Evolutionary conservation across 2,329 filamentous ascomycete genomes (phyloP).

Genomic region (Pyricularia pennisetigena): DNA sequence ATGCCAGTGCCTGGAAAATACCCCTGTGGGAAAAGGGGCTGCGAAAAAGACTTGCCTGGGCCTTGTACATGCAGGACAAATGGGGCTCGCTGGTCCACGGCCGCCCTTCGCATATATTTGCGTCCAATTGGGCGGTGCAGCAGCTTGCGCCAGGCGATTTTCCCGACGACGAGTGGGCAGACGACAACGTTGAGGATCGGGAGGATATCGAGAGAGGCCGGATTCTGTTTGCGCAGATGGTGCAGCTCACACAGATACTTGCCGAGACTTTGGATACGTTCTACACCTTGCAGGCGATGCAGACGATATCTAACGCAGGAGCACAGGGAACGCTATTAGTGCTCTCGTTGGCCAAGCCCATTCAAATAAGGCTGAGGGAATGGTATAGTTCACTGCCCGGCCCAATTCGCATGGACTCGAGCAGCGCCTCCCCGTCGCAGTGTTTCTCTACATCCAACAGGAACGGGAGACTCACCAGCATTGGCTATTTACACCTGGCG

Average conservation of each 20-base stretch:
- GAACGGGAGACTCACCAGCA: slow-evolving; percentile 43
- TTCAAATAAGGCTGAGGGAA: slow-evolving; percentile 73
- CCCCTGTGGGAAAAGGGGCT: slow-evolving; percentile 54
- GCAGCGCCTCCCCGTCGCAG: neutral
- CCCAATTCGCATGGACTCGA: slow-evolving; percentile 53
- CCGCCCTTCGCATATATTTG: slow-evolving; percentile 66
- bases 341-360: slow-evolving; percentile 66
- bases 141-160: slow-evolving; percentile 59
- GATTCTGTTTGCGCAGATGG: slow-evolving; percentile 65
- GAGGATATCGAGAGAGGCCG: slow-evolving; percentile 58
- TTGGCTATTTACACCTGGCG: slow-evolving; percentile 75
- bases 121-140: slow-evolving; percentile 67
- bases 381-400: slow-evolving; percentile 67
- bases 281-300: slow-evolving; percentile 69
- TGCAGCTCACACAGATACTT: slow-evolving; percentile 64
- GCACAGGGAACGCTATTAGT: slow-evolving; percentile 63
- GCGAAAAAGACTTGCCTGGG: slow-evolving; percentile 53
- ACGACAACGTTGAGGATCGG: slow-evolving; percentile 47
- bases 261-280: slow-evolving; percentile 76
- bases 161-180: slow-evolving; percentile 53
- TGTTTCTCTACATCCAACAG: neutral
- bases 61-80: slow-evolving; percentile 54
- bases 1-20: slow-evolving; percentile 52
- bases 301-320: slow-evolving; percentile 55
- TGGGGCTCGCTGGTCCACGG: slow-evolving; percentile 83